Base-by-base conservation (phyloP, 2,329 filamentous ascomycete species). In the Claviceps sp. region DNA sequence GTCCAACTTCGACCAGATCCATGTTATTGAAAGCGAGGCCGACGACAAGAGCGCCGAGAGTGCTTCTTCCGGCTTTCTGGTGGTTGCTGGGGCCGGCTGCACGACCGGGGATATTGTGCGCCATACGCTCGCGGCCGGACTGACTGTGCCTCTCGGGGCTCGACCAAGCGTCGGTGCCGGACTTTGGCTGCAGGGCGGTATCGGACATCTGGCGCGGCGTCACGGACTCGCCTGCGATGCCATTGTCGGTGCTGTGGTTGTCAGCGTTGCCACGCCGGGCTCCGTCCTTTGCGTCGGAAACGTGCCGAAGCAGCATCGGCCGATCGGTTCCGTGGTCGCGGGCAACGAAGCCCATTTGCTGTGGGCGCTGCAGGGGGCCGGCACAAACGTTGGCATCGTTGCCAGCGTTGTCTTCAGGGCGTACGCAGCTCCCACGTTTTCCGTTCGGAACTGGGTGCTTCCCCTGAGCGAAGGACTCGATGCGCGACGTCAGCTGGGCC, bases 101-200 rank as follows among this genome's bases (percentile, higher is more conserved):
- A 81, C 68, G 45, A 72, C 73, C 0, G 76, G 69, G 0, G 73
- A 80, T 48, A 75, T 84, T 54, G 57, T 83, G 56, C 57, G 59
- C 20, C 66, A 69, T 49, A 58, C 75, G 63, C 6, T 49, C 36
- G 36, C 53, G 1, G 66, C 56, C 0, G 76, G 73, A 2, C 1
- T 83, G 50, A 77, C 74, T 52, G 73, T 84, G 2, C 79, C 81
- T 0, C 61, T 84, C 3, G 81, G 81, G 2, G 61, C 77, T 26
- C 76, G 81, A 5, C 81, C 81, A 55, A 83, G 79, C 56, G 78
- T 84, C 26, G 81, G 81, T 2, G 73, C 77, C 0, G 81, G 81
- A 0, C 57, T 80, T 14, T 84, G 78, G 78, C 67, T 85, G 47
- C 79, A 84, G 67, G 81, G 81, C 42, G 80, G 81, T 50, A 79